Base-by-base conservation (phyloP, 345 rosid species). In the Populus davidiana region DNA sequence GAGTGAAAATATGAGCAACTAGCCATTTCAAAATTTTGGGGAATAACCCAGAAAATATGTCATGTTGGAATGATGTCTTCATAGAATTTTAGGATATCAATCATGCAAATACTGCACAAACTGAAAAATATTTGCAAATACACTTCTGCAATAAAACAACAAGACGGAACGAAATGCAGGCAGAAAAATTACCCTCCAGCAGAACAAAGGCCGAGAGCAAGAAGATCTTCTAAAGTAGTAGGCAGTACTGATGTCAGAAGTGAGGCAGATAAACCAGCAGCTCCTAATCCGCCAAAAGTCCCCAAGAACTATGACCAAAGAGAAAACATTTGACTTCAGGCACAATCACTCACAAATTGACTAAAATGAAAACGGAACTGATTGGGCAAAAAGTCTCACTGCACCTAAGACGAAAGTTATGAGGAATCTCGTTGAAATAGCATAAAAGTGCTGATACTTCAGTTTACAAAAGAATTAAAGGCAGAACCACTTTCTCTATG, bases 161-260 rank as follows among this genome's bases (percentile, higher is more conserved):
- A 31, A 39, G 44, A 38, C 18, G 1, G 43, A 44, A 76, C 25
- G 70, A 70, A 21, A 27, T 29, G 11, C 71, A 69, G 70, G 79
- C 72, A 74, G 81, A 78, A 18, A 70, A 39, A 68, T 70, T 89
- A 96, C 98, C 99, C 99, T 83, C 96, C 98, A 75, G 96, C 96
- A n/a, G 98, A 93, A 82, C 97, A 96, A 77, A 96, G 89, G 76
- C 94, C 93, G 38, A 93, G 91, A 50, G 94, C 97, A 39, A 93
- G 97, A 83, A 96, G 97, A 89, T 93, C 99, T 83, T 93, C 99
- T 79, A 92, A 74, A 61, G 96, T 95, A 54, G 96, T 86, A 56
- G 91, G 90, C 63, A 95, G 87, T 69, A 95, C 94, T 61, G 94
- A 95, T 71, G 97, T 92, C 80, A 93, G 86, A 77, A 93, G 94